phyloP scores from a whole-genome alignment of 2,329 filamentous ascomycete species.

The Pseudogymnoascus verrucosus region DNA sequence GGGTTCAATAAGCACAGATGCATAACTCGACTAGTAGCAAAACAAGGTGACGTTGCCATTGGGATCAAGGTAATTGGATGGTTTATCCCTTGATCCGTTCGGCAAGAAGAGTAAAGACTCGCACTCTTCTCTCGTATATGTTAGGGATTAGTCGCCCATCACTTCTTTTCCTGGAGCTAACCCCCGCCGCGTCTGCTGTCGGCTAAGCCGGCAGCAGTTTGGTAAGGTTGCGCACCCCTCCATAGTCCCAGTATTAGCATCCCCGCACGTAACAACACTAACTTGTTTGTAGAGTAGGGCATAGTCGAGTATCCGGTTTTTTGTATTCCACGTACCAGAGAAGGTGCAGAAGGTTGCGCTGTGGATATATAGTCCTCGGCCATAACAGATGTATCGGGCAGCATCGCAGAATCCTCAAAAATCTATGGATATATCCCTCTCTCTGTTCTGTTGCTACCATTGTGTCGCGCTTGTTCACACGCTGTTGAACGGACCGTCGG shows the following conservation, averaged over 20 bases:
- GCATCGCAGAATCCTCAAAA: not conserved
- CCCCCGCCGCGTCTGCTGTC: not conserved
- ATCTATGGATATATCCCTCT: not conserved
- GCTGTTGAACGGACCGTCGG: not conserved
- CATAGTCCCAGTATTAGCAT: not conserved
- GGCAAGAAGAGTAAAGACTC: not conserved
- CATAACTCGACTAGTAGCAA: not conserved
- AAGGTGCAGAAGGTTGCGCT: not conserved
- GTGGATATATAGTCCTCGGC: not conserved
- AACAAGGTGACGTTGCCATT: not conserved
- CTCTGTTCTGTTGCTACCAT: not conserved
- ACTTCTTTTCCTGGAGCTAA: slow-evolving; percentile 3
- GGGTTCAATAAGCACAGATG: not conserved
- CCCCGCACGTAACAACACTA: slow-evolving; percentile 4
- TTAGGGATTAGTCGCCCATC: not conserved
- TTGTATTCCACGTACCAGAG: not conserved
- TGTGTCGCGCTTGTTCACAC: not conserved
- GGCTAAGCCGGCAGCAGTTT: slow-evolving; percentile 1
- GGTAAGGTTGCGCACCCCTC: not conserved
- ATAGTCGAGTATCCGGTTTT: not conserved
- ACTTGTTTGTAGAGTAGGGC: not conserved
- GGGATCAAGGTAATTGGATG: not conserved
- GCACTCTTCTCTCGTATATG: not conserved
- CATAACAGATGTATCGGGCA: not conserved
- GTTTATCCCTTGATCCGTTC: not conserved